Evolutionary conservation across 2,329 filamentous ascomycete genomes (phyloP).

Genomic region (Phaeomoniella chlamydospora): DNA sequence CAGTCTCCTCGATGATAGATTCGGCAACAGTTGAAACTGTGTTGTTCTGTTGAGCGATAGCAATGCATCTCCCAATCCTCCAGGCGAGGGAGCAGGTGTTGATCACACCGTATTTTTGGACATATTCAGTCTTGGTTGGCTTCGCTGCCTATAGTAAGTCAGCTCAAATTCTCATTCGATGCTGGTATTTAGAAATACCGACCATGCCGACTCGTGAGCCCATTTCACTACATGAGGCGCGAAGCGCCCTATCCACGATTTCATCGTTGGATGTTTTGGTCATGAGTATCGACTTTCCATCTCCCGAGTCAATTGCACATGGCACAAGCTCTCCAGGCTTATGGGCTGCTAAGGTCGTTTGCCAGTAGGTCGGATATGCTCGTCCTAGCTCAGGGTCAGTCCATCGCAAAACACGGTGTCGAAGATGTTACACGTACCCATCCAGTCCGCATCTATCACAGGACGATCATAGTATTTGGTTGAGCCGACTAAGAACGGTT

Average conservation of each 20-base stretch:
- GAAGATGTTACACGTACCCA: constrained; percentile 16
- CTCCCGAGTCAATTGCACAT: constrained; percentile 29
- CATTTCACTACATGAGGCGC: constrained; percentile 27
- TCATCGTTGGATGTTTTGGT: constrained; percentile 24
- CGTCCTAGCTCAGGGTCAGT: constrained; percentile 20
- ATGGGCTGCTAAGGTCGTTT: constrained; percentile 29
- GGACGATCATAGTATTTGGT: constrained; percentile 16
- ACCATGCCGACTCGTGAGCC: constrained; percentile 23
- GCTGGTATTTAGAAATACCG: too few species aligned
- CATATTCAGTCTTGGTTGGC: constrained; percentile 22
- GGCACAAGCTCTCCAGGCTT: constrained; percentile 23
- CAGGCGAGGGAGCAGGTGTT: constrained; percentile 29
- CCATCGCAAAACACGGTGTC: constrained; percentile 6
- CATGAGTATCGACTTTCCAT: constrained; percentile 29
- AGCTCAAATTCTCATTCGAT: too few species aligned
- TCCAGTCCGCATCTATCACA: constrained; percentile 29
- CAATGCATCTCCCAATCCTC: constrained; percentile 46
- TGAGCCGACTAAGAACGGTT: constrained; percentile 41
- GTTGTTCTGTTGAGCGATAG: constrained; percentile 32
- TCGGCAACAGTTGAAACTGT: constrained; percentile 40
- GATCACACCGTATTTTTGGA: constrained; percentile 20
- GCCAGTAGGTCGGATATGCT: constrained; percentile 31
- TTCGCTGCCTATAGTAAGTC: constrained; percentile 21
- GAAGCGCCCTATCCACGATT: constrained; percentile 27
- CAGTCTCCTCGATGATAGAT: constrained; percentile 43